Conservation (phyloP, 2,329 filamentous ascomycete species). For the Ophiostoma angusticollis region DNA sequence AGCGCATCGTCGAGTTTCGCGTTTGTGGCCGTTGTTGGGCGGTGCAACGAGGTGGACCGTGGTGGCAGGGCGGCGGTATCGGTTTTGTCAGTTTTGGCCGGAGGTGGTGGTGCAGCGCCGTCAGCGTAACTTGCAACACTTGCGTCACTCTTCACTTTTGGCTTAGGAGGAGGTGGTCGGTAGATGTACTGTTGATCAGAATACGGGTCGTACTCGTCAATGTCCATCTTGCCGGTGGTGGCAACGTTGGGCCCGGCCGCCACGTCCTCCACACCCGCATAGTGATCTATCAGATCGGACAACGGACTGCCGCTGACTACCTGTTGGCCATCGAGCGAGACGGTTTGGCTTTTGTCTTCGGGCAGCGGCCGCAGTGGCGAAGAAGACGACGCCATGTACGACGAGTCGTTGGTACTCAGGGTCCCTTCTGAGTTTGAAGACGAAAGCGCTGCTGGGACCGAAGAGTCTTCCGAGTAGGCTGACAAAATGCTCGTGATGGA, state of each 20-base stretch:
- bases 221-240: neutral
- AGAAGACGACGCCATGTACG: conserved; percentile 21
- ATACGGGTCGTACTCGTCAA: conserved; percentile 7
- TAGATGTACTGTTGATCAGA: conserved; percentile 4
- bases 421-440: conserved; percentile 25
- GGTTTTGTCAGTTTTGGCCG: conserved; percentile 1
- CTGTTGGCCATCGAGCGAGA: neutral
- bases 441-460: conserved; percentile 3
- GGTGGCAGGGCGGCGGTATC: conserved; percentile 4
- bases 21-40: conserved; percentile 7
- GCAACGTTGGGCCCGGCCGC: neutral
- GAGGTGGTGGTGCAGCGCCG: neutral
- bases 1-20: conserved; percentile 3
- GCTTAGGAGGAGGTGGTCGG: neutral
- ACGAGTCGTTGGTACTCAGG: conserved; percentile 23
- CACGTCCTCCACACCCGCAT: conserved; percentile 4
- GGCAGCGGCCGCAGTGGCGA: conserved; percentile 3
- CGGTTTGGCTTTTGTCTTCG: neutral
- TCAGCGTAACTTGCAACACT: neutral
- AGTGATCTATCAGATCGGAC: conserved; percentile 11
- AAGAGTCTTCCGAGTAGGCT: conserved; percentile 31
- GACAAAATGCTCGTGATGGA: conserved; percentile 44
- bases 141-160: neutral
- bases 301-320: conserved; percentile 4
- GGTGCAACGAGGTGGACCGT: conserved; percentile 9